A percentile compares a stretch with the other conserved stretches of the same genome.
phyloP scores from a whole-genome alignment of 139 green algal genomes.

The Chlamydomonas incerta region DNA sequence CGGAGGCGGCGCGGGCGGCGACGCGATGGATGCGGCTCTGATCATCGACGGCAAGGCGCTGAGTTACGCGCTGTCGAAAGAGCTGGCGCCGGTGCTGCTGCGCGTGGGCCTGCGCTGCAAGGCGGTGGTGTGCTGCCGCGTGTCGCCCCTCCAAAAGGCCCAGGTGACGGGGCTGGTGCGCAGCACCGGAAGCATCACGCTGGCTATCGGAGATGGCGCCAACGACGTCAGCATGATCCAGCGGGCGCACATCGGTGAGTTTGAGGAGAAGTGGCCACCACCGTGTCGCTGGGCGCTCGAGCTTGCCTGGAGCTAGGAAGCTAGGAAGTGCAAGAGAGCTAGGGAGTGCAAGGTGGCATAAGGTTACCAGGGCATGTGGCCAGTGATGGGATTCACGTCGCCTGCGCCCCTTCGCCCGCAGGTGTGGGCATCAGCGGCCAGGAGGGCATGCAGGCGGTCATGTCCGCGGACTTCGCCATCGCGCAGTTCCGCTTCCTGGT shows the following conservation, averaged over 20 bases:
- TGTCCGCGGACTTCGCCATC: slow-evolving; percentile 95
- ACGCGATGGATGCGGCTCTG: not conserved
- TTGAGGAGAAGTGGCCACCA: too few relatives aligned
- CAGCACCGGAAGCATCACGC: slow-evolving; percentile 76
- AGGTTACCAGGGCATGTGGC: too few relatives aligned
- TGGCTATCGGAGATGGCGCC: slow-evolving; percentile 97
- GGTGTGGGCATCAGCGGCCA: slow-evolving; percentile 97
- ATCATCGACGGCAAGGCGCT: slow-evolving; percentile 90
- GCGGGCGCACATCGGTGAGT: slow-evolving; percentile 64
- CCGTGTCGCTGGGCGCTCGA: too few relatives aligned
- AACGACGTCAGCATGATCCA: slow-evolving; percentile 99
- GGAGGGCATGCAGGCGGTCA: slow-evolving; percentile 96
- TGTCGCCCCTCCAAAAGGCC: slow-evolving; percentile 82
- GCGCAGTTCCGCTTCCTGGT: slow-evolving; percentile 95
- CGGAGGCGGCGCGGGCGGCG: slow-evolving; percentile 49
- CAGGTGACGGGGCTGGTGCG: slow-evolving; percentile 77
- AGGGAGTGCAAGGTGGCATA: too few relatives aligned
- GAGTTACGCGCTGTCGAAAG: slow-evolving; percentile 70
- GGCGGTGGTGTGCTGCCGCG: slow-evolving; percentile 82
- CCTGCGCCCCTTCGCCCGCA: too few relatives aligned
- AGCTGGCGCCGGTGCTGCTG: slow-evolving; percentile 52
- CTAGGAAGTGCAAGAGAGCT: too few relatives aligned
- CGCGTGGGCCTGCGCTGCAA: slow-evolving; percentile 63
- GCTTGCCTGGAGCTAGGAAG: too few relatives aligned
- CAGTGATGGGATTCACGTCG: too few relatives aligned